Conservation (phyloP, 2,329 filamentous ascomycete genomes). For the Cercospora janseana region DNA sequence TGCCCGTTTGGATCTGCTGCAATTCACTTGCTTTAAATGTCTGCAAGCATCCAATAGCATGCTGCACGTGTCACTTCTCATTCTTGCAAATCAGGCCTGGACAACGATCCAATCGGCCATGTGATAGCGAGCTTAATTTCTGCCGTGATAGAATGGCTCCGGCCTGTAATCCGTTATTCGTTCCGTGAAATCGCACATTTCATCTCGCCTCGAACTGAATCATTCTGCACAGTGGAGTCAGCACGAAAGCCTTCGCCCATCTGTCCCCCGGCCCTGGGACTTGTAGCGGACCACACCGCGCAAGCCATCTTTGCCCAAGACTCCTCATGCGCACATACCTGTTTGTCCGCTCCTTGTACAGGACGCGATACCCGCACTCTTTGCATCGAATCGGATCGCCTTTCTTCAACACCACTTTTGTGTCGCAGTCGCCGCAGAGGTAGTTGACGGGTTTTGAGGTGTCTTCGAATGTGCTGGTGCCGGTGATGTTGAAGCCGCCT, state of each 20-base stretch:
- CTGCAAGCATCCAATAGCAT: no score
- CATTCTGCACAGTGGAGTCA: conserved; percentile 63
- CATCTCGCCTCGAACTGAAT: conserved; percentile 96
- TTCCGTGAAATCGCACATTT: neutral
- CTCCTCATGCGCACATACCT: conserved; percentile 60
- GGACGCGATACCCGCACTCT: conserved; percentile 88
- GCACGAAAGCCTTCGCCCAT: neutral
- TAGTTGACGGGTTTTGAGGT: conserved; percentile 49
- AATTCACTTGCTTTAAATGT: no score
- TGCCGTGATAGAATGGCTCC: neutral
- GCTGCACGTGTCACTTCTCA: no score
- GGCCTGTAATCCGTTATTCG: neutral
- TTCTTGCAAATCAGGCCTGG: no score
- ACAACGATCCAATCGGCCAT: no score
- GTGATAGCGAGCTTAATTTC: no score
- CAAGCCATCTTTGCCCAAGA: neutral
- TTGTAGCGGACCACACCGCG: neutral
- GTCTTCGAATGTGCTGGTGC: conserved; percentile 61
- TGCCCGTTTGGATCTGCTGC: neutral
- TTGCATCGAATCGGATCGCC: conserved; percentile 82
- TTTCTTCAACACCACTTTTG: conserved; percentile 70
- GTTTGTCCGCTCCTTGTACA: conserved; percentile 98
- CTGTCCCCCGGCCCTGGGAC: neutral
- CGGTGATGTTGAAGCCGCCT: conserved; percentile 43
- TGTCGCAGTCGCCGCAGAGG: conserved; percentile 78